Conservation (phyloP, 345 rosid species). For the Salix brachista region DNA sequence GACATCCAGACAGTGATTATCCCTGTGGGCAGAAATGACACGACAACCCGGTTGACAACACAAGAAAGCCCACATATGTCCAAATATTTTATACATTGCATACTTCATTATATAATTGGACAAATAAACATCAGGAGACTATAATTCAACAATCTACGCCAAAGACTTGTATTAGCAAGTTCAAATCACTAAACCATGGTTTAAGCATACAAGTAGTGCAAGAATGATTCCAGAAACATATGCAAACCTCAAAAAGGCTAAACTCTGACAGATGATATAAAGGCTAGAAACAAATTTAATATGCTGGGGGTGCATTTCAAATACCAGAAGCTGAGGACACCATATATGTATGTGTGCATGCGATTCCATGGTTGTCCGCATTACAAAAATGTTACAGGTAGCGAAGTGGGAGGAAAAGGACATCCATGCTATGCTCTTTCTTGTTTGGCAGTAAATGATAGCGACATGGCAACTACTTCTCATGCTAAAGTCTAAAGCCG, state of each 20-base stretch:
- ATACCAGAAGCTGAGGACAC: slow-evolving; percentile 18
- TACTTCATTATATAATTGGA: neutral
- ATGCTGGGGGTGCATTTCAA: slow-evolving; percentile 7
- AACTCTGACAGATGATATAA: neutral
- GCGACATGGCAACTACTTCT: slow-evolving; percentile 46
- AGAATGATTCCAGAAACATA: neutral
- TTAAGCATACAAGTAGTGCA: slow-evolving; percentile 1
- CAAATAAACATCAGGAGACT: neutral
- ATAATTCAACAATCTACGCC: neutral
- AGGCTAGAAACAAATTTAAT: neutral
- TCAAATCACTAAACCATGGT: neutral
- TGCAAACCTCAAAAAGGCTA: slow-evolving; percentile 5
- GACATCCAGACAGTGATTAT: slow-evolving; percentile 16
- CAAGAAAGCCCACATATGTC: neutral
- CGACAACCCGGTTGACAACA: neutral
- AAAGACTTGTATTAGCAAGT: neutral
- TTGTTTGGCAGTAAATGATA: slow-evolving; percentile 31
- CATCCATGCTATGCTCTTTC: slow-evolving; percentile 20
- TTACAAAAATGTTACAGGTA: slow-evolving; percentile 16
- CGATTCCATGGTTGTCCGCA: slow-evolving; percentile 17
- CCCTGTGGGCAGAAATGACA: slow-evolving; percentile 7
- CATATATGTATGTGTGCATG: slow-evolving; percentile 22
- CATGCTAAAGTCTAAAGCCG: slow-evolving; percentile 40
- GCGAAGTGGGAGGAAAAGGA: slow-evolving; percentile 24
- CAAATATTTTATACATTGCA: slow-evolving; percentile 18